Base-by-base conservation (phyloP, 225 moss, liverwort and hornwort genomes). In the Sphagnum contortum region DNA sequence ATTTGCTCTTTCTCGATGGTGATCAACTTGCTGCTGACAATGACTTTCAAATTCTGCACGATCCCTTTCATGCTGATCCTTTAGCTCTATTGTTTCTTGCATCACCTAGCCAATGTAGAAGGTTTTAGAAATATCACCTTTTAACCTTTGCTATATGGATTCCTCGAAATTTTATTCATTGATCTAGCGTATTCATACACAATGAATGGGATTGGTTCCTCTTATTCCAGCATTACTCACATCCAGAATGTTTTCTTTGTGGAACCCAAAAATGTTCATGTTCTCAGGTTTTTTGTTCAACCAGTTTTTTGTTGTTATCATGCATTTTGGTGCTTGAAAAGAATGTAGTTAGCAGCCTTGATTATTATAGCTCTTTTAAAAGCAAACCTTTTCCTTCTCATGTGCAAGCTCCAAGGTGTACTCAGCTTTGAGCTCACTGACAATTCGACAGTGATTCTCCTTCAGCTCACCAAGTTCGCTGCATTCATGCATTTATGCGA, bases 351-450 rank as follows among this genome's bases (percentile, higher is more conserved):
- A 29, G 29, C 29, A 29, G 29, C 29, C 29, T 29, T 29, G 29
- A 29, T 29, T 29, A 29, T 29, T 29, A 29, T 29, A 52, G 9
- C 12, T 57, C 59, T 66, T 71, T 64, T 62, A 63, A 48, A 62
- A 57, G 71, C 92, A 67, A 76, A 98, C 96, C 93, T 98, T 98
- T 79, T 98, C 89, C 73, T 93, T 98, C 73, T 89, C 98, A 75
- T 84, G 98, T 71, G 98, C 89, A 77, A 93, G 80, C 83, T 98
- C 91, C 77, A 90, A 69, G 45, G 89, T 87, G 68, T 79, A 98
- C 69, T 89, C 90, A 68, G 88, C 85, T 86, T 98, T 93, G 76
- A 93, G 80, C 71, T 98, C 93, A 80, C 83, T 87, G 79, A 89
- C 78, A 48, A 83, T 87, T 77, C 86, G 76, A 76, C 72, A 77